Percentiles rank a stretch among this genome's conserved stretches.
Evolutionary conservation across 2,329 filamentous ascomycete species (phyloP).

Genomic region (Penicillium sp.): DNA sequence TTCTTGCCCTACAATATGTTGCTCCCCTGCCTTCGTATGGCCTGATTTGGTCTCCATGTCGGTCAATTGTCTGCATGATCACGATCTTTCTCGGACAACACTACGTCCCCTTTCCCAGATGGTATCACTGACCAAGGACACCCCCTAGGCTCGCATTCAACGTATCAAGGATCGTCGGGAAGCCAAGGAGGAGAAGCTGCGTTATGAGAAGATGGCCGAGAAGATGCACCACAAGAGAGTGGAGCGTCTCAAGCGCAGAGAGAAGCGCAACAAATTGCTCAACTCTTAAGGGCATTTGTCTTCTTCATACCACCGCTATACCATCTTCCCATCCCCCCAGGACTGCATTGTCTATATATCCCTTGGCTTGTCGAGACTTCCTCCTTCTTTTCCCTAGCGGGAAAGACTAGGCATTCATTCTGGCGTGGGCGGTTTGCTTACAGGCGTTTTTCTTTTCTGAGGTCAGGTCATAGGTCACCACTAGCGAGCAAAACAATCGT

Average conservation of each 20-base stretch:
- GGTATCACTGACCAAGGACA: slow-evolving; percentile 1
- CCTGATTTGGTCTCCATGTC: neutral
- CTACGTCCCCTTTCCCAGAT: slow-evolving; percentile 3
- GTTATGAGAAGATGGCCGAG: slow-evolving; percentile 89
- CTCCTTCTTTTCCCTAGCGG: slow-evolving; percentile 1
- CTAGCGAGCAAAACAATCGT: slow-evolving; percentile 9
- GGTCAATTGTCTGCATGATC: neutral
- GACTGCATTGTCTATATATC: slow-evolving; percentile 3
- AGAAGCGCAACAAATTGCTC: slow-evolving; percentile 72
- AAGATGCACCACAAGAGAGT: slow-evolving; percentile 98
- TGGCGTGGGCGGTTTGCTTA: slow-evolving; percentile 11
- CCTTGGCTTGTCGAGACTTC: slow-evolving; percentile 1
- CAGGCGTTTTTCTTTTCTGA: slow-evolving; percentile 21
- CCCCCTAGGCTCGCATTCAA: slow-evolving; percentile 65
- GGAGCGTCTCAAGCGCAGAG: slow-evolving; percentile 86
- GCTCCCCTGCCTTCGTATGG: neutral
- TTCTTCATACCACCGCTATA: slow-evolving; percentile 10
- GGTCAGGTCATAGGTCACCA: slow-evolving; percentile 12
- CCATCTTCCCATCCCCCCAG: slow-evolving; percentile 1
- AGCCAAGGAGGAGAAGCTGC: slow-evolving; percentile 86
- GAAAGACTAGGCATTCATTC: slow-evolving; percentile 4
- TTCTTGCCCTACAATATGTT: neutral
- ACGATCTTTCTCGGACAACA: neutral
- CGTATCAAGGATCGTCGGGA: slow-evolving; percentile 79
- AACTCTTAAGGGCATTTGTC: slow-evolving; percentile 37